Evolutionary conservation across 345 rosid species (phyloP).

Genomic region (Bruguiera sexangula): DNA sequence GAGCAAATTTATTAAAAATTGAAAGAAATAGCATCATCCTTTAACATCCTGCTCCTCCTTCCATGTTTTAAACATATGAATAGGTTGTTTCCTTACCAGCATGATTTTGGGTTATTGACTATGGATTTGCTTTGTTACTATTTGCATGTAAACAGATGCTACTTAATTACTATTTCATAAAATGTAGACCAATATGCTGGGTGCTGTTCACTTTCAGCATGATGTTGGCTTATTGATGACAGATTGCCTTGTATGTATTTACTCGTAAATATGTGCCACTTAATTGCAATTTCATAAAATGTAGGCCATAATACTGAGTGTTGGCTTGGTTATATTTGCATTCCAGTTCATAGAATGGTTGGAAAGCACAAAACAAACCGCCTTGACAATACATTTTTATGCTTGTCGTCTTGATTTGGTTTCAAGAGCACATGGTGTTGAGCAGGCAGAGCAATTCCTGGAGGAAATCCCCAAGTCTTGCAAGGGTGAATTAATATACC

Average conservation of each 20-base stretch:
- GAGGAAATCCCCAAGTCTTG: slow-evolving; percentile 12
- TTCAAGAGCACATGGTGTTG: slow-evolving; percentile 3
- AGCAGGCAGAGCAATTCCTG: slow-evolving; percentile 15
- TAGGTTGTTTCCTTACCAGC: no score
- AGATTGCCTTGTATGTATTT: neutral
- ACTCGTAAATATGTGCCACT: neutral
- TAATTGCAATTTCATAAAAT: neutral
- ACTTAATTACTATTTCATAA: neutral
- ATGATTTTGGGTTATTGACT: no score
- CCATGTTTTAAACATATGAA: no score
- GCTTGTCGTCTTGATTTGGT: slow-evolving; percentile 11
- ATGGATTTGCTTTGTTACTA: neutral
- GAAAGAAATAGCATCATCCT: no score
- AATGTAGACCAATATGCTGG: neutral
- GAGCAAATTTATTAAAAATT: no score
- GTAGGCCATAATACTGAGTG: neutral
- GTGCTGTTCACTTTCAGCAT: neutral
- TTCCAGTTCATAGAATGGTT: slow-evolving; percentile 23
- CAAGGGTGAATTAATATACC: slow-evolving; percentile 13
- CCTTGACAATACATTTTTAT: slow-evolving; percentile 5
- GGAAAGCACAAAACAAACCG: slow-evolving; percentile 2
- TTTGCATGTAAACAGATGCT: neutral
- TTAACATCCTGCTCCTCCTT: no score
- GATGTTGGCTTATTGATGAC: no score
- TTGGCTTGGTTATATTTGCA: neutral